Base-by-base conservation (phyloP, 805 yeast genomes). In the Helenozyma baotianmanensis region DNA sequence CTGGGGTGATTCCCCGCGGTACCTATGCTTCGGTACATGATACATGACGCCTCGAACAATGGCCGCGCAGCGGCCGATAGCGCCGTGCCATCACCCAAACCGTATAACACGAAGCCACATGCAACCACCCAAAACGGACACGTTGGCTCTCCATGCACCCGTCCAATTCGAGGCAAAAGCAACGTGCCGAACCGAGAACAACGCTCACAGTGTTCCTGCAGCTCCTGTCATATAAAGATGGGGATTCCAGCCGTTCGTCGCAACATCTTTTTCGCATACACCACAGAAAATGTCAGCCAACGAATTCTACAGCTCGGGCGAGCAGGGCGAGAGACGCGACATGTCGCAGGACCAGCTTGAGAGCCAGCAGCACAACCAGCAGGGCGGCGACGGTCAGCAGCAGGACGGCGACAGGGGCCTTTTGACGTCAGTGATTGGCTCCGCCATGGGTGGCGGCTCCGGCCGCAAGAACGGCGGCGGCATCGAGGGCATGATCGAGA, bases 301-400 rank as follows among this genome's bases (percentile, higher is more conserved):
- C 74, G 78, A 73, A 36, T 74, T 64, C 52, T 74, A 74, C 52
- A 58, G 54, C 38, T 62, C 72, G 9, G 73, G 70, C 32, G 62
- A 52, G 7, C 39, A 50, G 32, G 54, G 55, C 25, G 30, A 36
- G 14, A 32, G 45, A 22, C 35, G 25, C 13, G 42, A 38, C 28
- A 6, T 7, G 5, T n/a, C 32, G 8, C 38, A 32, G 10, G n/a
- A 21, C 12, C 33, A 24, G 23, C 19, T 17, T 8, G 19, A 17
- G 19, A 17, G 14, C 23, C 27, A 38, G 22, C 51, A 47, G 15
- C 30, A 21, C 18, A 14, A 21, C 17, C 29, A 30, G 25, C 16
- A 21, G 15, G 21, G 24, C 17, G 35, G 32, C 12, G 36, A 35
- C n/a, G 41, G 42, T 26, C 42, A 44, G 22, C 39, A 36, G 12